Base-by-base conservation (phyloP, 371 early-diverging fungal species). In the Apophysomyces ossiformis region DNA sequence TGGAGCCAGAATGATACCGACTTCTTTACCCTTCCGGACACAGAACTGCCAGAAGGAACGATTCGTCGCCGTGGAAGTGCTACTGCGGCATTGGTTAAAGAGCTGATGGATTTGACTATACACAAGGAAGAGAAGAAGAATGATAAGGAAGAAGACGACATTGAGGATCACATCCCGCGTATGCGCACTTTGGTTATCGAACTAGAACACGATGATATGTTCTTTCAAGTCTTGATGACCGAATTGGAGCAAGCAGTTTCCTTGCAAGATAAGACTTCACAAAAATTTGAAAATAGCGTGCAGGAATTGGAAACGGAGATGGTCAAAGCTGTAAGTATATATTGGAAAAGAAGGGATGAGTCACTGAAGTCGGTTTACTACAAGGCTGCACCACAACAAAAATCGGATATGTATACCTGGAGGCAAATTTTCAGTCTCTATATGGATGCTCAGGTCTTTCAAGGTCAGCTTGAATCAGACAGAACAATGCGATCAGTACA, bases 371-470 rank as follows among this genome's bases (percentile, higher is more conserved):
- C 21, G n/a, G 37, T 57, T 58, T 61, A 37, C 11, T 39, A 16
- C 26, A 60, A 78, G 75, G 74, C 73, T 0, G 60, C 79, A 18
- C 89, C 92, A 1, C 82, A 83, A 1, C 84, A 85, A 47, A 86
- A 85, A 61, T 77, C 84, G 38, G 91, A 92, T 64, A 80, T 90
- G 69, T 87, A 90, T 60, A 69, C 76, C 9, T 91, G 92, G 92
- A 82, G 92, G 43, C 85, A 89, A 60, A 86, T 92, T 50, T 86
- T 92, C 62, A 82, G 83, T 44, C 64, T 88, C 18, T 92, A 92
- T 61, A 69, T 84, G 57, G 88, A 89, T 46, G 85, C 89, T 0
- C 75, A 86, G 21, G 82, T 92, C 13, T 91, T 90, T 80, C 74
- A 79, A 54, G 81, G 82, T 39, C 71, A 75, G 16, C 70, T 78